Percentiles rank a stretch among this genome's conserved stretches.
phyloP scores from a whole-genome alignment of 768 basidiomycete genomes.

The Suillus subluteus region DNA sequence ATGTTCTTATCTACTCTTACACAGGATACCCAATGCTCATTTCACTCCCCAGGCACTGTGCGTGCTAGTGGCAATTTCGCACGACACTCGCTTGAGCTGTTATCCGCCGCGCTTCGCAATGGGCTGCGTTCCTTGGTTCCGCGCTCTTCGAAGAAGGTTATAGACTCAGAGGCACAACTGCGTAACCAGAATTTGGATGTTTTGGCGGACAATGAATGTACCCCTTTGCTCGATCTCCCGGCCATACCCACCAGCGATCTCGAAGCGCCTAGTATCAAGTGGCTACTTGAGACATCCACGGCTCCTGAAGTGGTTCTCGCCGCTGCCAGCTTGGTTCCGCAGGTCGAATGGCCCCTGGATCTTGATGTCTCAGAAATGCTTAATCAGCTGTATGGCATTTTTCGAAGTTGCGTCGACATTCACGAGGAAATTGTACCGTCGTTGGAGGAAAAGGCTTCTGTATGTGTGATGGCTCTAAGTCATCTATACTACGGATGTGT shows the following conservation, averaged over 20 bases:
- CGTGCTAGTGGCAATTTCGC: not conserved
- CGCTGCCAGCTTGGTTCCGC: not conserved
- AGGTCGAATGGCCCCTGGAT: not conserved
- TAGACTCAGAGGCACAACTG: not conserved
- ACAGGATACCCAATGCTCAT: not conserved
- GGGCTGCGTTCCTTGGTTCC: not conserved
- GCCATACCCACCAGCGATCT: not conserved
- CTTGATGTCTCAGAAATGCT: not conserved
- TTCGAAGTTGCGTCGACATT: not conserved
- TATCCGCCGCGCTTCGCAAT: not conserved
- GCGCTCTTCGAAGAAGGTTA: not conserved
- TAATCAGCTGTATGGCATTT: not conserved
- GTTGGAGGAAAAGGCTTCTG: not conserved
- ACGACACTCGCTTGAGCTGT: not conserved
- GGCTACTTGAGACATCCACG: not conserved
- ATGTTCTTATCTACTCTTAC: not conserved
- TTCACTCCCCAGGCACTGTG: not conserved
- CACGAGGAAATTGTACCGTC: not conserved
- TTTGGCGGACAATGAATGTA: not conserved
- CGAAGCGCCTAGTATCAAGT: constrained; percentile 9
- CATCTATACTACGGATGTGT: not conserved
- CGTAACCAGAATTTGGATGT: not conserved
- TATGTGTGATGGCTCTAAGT: not conserved
- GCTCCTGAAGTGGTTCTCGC: not conserved
- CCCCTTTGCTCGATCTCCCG: not conserved